Conservation (phyloP, 2,329 filamentous ascomycete genomes). For the Talaromyces sp. region DNA sequence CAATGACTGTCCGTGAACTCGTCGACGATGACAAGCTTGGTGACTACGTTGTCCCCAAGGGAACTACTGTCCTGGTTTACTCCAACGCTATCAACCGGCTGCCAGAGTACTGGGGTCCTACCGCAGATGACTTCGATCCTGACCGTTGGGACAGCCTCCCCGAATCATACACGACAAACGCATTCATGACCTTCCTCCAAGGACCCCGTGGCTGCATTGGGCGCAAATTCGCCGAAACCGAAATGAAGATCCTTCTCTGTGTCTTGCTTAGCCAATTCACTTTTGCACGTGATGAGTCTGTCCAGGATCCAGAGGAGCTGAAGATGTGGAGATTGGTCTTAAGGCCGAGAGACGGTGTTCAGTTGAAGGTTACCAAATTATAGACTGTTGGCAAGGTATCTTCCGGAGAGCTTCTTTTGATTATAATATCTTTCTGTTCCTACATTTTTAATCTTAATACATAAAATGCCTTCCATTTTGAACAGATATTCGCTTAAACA, state of each 20-base stretch:
- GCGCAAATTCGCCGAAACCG: conserved; percentile 34
- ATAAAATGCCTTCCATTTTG: background rate
- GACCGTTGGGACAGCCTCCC: conserved; percentile 43
- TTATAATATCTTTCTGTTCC: background rate
- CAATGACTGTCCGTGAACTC: conserved; percentile 46
- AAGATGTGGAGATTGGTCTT: conserved; percentile 51
- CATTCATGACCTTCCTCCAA: conserved; percentile 33
- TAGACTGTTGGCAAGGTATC: background rate
- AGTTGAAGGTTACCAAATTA: conserved; percentile 33
- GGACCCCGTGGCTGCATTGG: conserved; percentile 34
- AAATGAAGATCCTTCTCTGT: conserved; percentile 36
- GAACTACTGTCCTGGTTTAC: conserved; percentile 44
- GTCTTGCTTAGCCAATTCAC: conserved; percentile 33
- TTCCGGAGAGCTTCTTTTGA: too few species aligned
- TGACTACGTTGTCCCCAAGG: conserved; percentile 40
- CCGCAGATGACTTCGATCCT: conserved; percentile 41
- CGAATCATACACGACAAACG: conserved; percentile 35
- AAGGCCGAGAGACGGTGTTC: conserved; percentile 44
- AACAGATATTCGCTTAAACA: background rate
- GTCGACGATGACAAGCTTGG: conserved; percentile 39
- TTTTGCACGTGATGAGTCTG: conserved; percentile 35
- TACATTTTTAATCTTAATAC: background rate
- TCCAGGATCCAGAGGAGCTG: conserved; percentile 43
- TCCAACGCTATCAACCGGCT: conserved; percentile 43
- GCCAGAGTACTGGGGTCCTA: conserved; percentile 41